Base-by-base conservation (phyloP, 2,329 filamentous ascomycete species). In the Colletotrichum limetticola region DNA sequence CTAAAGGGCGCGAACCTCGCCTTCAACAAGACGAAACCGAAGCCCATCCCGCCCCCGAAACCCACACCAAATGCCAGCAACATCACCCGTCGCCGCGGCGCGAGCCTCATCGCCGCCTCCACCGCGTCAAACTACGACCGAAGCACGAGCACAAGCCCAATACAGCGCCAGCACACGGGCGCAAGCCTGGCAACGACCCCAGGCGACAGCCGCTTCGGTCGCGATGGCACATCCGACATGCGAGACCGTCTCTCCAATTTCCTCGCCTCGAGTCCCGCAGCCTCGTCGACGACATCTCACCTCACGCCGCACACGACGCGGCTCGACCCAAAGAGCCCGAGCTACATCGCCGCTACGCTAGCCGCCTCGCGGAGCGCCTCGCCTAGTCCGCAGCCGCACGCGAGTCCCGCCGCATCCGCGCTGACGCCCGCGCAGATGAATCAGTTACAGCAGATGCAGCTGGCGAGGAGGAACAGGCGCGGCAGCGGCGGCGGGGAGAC, bases 341-440 rank as follows among this genome's bases (percentile, higher is more conserved):
- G 89, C 5, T 88, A 89, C 74, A 89, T 92, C 74, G 91, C 91
- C 14, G 90, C 90, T 14, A 89, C 86, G 35, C 81, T 91, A 30
- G 91, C 90, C 2, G 71, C 74, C 24, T 76, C 74, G 28, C 52
- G 74, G 2, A 74, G 74, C 42, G 74, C 66, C n/a, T 74, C 74
- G 37, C 75, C 74, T 6, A 75, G 60, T n/a, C 72, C 70, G 12
- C 72, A 75, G 60, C 61, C 49, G 32, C 66, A 73, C 42, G 19
- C 64, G 37, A 71, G 60, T 57, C 74, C 72, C 24, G 42, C 49
- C 3, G 62, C 72, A 16, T 30, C 49, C 3, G 62, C 49, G 19
- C n/a, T 74, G 62, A 66, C 71, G 28, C 67, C 71, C 14, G 67
- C 67, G 4, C 67, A 74, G 61, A n/a, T 74, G 49, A 71, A 74